Conservation (phyloP, 2,329 filamentous ascomycete species). For the Diaporthe capsici region DNA sequence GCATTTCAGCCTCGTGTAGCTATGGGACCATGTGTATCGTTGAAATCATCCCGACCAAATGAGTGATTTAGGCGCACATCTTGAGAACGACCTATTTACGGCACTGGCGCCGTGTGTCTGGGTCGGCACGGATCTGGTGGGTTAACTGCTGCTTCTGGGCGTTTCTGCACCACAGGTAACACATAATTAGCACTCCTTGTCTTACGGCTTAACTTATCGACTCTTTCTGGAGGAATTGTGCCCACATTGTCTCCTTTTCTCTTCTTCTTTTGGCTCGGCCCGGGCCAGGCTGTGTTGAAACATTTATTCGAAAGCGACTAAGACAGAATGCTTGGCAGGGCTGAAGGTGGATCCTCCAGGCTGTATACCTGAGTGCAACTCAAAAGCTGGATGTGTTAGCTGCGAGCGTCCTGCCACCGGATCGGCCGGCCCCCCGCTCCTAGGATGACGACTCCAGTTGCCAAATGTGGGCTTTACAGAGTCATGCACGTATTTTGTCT, state of each 20-base stretch:
- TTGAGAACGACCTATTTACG: background rate
- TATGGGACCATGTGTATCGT: too few species aligned
- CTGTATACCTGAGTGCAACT: background rate
- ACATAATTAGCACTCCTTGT: background rate
- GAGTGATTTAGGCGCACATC: background rate
- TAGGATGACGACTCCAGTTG: background rate
- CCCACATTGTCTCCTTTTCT: background rate
- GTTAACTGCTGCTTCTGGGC: too few species aligned
- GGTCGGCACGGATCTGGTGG: background rate
- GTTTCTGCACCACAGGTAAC: background rate
- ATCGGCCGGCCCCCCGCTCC: background rate
- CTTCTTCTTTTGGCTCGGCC: background rate
- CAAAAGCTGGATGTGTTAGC: background rate
- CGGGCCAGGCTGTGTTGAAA: background rate
- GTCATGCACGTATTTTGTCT: background rate
- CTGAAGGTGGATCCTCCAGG: background rate
- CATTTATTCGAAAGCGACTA: background rate
- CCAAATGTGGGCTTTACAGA: background rate
- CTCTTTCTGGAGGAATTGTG: background rate
- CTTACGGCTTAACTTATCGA: background rate
- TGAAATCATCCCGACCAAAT: background rate
- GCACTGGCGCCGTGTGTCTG: background rate
- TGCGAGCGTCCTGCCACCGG: background rate
- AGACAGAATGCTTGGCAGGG: conserved; percentile 7
- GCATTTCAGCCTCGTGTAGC: too few species aligned